phyloP scores from a whole-genome alignment of 1,284 basidiomycete species.

The Ustilago lituana region DNA sequence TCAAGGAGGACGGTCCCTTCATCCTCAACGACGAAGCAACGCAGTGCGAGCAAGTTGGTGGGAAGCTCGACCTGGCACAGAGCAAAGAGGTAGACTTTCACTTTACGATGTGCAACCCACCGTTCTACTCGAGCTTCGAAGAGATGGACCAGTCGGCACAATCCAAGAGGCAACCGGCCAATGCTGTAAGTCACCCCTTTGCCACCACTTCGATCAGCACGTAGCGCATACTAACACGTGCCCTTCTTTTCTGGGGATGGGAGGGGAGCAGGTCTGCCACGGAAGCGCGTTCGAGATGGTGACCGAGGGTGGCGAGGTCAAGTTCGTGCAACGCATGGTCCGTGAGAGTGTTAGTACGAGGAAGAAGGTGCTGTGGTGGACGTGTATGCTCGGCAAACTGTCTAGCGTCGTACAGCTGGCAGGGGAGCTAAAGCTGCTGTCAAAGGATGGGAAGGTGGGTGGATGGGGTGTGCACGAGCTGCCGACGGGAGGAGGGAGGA shows the following conservation, averaged over 20 bases:
- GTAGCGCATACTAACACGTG: too few relatives aligned
- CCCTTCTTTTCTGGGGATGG: too few relatives aligned
- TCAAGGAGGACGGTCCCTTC: slow-evolving; percentile 70
- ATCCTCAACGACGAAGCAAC: slow-evolving; percentile 69
- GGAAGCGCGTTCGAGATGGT: slow-evolving; percentile 86
- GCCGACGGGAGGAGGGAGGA: slow-evolving; percentile 77
- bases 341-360: slow-evolving; percentile 75
- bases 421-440: slow-evolving; percentile 71
- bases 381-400: slow-evolving; percentile 87
- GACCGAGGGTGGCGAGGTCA: slow-evolving; percentile 81
- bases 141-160: slow-evolving; percentile 72
- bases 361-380: slow-evolving; percentile 75
- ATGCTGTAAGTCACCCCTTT: slow-evolving; percentile 22
- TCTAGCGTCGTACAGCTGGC: slow-evolving; percentile 77
- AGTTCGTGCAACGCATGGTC: slow-evolving; percentile 82
- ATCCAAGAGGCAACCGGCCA: slow-evolving; percentile 29
- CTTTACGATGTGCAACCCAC: slow-evolving; percentile 92
- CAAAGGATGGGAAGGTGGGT: slow-evolving; percentile 65
- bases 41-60: too few relatives aligned
- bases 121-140: slow-evolving; percentile 80
- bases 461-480: slow-evolving; percentile 87
- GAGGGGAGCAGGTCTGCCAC: slow-evolving; percentile 70
- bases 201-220: too few relatives aligned
- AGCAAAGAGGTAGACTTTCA: slow-evolving; percentile 2
- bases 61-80: not conserved